Percentiles rank a stretch among this genome's conserved stretches.
These are phyloP conservation scores for Coemansia sp. DNA, from an alignment of 192 early-diverging fungal species.

Conservation along the genomic window DNA sequence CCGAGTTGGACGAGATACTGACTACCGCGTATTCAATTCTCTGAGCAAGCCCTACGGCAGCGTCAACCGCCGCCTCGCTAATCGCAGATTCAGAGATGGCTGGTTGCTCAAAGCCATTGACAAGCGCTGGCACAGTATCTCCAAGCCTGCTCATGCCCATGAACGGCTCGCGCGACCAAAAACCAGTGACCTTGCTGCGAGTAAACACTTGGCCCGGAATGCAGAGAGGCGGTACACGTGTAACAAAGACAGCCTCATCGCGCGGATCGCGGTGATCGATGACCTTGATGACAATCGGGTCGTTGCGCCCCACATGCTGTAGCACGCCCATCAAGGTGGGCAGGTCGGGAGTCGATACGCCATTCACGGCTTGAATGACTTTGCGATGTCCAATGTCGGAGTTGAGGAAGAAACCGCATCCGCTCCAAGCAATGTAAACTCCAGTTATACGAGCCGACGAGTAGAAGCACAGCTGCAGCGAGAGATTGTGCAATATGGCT, in stretches of 20 bases:
- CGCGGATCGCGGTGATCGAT: conserved; percentile 35
- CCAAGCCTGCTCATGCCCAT: conserved; percentile 2
- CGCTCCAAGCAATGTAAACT: conserved; percentile 12
- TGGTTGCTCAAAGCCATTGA: neutral
- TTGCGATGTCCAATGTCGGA: neutral
- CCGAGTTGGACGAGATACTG: conserved; percentile 9
- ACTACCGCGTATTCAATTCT: conserved; percentile 18
- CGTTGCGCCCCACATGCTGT: conserved; percentile 4
- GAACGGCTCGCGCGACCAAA: conserved; percentile 35
- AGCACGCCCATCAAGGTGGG: conserved; percentile 26
- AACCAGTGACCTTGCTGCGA: conserved; percentile 31
- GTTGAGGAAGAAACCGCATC: neutral
- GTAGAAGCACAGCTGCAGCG: conserved; percentile 64
- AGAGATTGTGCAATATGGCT: conserved; percentile 70
- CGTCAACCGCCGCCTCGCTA: neutral
- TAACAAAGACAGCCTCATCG: conserved; percentile 76
- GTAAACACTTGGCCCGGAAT: conserved; percentile 20
- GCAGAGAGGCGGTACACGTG: conserved; percentile 29
- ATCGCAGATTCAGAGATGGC: neutral
- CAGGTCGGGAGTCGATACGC: conserved; percentile 20
- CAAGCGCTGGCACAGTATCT: neutral
- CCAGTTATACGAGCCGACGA: conserved; percentile 29
- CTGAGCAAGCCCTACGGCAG: neutral
- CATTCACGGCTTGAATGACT: conserved; percentile 28
- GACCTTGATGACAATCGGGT: conserved; percentile 24